A percentile compares a stretch with the other conserved stretches of the same genome.
Evolutionary conservation across 177 flowering plant genomes (phyloP).

Genomic region (Vitis hybrid): DNA sequence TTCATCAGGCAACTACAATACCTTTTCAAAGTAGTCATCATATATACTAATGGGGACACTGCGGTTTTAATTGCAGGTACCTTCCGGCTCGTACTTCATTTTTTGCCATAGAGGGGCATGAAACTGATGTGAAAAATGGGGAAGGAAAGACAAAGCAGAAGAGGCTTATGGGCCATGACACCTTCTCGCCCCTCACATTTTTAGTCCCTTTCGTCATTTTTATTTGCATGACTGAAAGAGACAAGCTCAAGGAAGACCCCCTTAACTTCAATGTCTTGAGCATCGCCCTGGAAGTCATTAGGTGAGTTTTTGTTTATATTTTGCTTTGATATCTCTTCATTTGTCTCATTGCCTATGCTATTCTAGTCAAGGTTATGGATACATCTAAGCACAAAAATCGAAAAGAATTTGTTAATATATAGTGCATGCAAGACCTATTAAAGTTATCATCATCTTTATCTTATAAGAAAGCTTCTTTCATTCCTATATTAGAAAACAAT

Average conservation of each 20-base stretch:
- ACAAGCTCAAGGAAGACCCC: slow-evolving; percentile 42
- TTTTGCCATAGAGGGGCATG: slow-evolving; percentile 21
- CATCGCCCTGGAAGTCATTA: slow-evolving; percentile 38
- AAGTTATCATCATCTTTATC: too few species aligned
- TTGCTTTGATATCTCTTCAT: too few species aligned
- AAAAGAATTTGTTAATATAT: too few species aligned
- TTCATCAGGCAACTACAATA: too few species aligned
- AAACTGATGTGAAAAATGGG: background rate
- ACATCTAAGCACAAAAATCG: too few species aligned
- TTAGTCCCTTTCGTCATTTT: slow-evolving; percentile 34
- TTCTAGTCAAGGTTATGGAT: too few species aligned
- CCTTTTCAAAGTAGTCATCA: too few species aligned
- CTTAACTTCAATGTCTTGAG: slow-evolving; percentile 46
- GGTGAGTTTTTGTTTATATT: slow-evolving; percentile 17
- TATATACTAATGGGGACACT: too few species aligned
- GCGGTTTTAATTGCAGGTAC: slow-evolving; percentile 31
- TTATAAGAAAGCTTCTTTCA: too few species aligned
- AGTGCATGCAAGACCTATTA: too few species aligned
- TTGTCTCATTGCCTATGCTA: background rate
- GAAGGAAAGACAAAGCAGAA: slow-evolving; percentile 1
- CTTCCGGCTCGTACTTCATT: slow-evolving; percentile 53
- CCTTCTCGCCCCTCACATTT: slow-evolving; percentile 36
- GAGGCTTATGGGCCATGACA: slow-evolving; percentile 11
- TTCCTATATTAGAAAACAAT: too few species aligned
- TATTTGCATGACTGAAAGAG: slow-evolving; percentile 46